Conservation (phyloP, 345 rosid genomes). For the Brassica incana region DNA sequence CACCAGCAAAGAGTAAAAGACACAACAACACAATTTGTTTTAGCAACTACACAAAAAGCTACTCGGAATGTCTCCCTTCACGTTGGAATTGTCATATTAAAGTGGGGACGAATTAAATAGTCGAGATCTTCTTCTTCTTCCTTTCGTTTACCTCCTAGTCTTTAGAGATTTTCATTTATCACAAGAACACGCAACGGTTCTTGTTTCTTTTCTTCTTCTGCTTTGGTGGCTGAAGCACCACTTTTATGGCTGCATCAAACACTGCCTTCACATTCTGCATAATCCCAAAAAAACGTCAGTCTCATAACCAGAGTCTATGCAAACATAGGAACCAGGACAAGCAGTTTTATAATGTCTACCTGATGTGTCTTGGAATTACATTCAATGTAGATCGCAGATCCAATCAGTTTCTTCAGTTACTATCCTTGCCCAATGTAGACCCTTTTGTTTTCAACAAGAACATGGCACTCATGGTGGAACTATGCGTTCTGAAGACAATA, state of each 20-base stretch:
- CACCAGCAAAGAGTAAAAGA: conserved; percentile 29
- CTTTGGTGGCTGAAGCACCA: conserved; percentile 85
- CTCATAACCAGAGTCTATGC: conserved; percentile 1
- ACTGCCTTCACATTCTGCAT: conserved; percentile 46
- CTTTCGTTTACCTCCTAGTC: conserved; percentile 21
- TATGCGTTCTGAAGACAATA: background rate
- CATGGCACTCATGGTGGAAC: background rate
- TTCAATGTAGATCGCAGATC: conserved; percentile 81
- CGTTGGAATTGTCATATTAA: conserved; percentile 23
- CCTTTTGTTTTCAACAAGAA: background rate
- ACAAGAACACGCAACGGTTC: conserved; percentile 63
- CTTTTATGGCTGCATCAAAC: conserved; percentile 65
- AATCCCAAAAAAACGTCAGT: background rate
- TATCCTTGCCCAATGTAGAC: conserved; percentile 60
- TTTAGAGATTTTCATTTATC: conserved; percentile 24
- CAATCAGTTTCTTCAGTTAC: conserved; percentile 84
- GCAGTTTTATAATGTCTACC: conserved; percentile 41
- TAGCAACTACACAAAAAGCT: conserved; percentile 36
- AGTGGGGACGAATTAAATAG: conserved; percentile 31
- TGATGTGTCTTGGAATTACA: conserved; percentile 95
- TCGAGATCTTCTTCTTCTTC: conserved; percentile 8
- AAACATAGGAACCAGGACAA: background rate
- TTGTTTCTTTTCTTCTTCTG: conserved; percentile 72
- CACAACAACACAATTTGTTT: conserved; percentile 31
- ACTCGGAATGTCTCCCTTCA: conserved; percentile 25